Conservation (phyloP, 2,329 filamentous ascomycete species). For the Xylaria sp. region DNA sequence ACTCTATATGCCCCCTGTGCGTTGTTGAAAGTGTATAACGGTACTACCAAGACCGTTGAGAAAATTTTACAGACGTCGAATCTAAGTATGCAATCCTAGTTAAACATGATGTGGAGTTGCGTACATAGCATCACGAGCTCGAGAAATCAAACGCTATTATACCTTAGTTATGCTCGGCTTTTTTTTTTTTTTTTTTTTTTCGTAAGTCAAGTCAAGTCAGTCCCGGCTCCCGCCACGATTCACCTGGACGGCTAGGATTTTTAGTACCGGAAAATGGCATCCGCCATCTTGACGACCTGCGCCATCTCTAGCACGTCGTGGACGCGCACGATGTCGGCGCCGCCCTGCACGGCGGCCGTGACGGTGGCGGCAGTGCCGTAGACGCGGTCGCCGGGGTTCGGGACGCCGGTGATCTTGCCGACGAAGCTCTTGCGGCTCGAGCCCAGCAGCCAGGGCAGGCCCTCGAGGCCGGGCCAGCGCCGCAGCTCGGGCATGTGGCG, state of each 20-base stretch:
- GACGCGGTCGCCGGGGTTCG: slow-evolving; percentile 73
- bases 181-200: too few species aligned
- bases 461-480: slow-evolving; percentile 70
- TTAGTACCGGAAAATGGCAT: slow-evolving; percentile 83
- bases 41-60: not conserved
- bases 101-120: too few species aligned
- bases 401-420: slow-evolving; percentile 81
- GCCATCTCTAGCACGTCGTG: slow-evolving; percentile 92
- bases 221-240: too few species aligned
- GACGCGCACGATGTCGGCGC: slow-evolving; percentile 91
- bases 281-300: slow-evolving; percentile 85
- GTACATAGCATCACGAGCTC: not conserved
- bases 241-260: too few species aligned
- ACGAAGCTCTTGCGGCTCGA: slow-evolving; percentile 92
- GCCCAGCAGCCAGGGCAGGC: slow-evolving; percentile 89
- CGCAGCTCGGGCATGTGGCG: slow-evolving; percentile 73
- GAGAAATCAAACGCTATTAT: not conserved
- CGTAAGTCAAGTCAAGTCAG: too few species aligned
- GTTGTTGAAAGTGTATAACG: slow-evolving; percentile 15
- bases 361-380: slow-evolving; percentile 93
- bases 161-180: not conserved
- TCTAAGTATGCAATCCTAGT: not conserved
- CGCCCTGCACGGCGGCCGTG: slow-evolving; percentile 84
- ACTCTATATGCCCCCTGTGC: slow-evolving; percentile 6
- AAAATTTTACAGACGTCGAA: not conserved